Percentiles rank a stretch among this genome's conserved stretches.
These are phyloP conservation scores for Beauveria australis DNA, from an alignment of 2,329 filamentous ascomycete genomes.

Conservation along the genomic window DNA sequence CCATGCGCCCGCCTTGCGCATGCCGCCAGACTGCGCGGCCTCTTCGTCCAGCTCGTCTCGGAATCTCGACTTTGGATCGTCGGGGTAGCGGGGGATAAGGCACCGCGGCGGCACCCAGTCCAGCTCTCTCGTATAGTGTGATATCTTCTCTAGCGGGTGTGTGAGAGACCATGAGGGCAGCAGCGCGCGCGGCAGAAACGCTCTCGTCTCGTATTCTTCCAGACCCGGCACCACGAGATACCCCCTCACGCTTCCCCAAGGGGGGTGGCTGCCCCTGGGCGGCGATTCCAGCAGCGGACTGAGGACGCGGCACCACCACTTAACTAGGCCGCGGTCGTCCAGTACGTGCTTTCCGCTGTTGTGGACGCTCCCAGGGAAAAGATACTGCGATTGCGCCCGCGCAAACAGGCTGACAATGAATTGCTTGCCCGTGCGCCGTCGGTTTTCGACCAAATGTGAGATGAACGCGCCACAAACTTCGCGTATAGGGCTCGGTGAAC, in stretches of 20 bases:
- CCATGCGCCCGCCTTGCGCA: constrained; percentile 62
- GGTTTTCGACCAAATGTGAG: constrained; percentile 60
- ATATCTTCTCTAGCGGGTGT: constrained; percentile 59
- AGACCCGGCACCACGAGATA: constrained; percentile 85
- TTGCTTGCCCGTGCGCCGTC: constrained; percentile 55
- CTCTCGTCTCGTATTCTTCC: constrained; percentile 70
- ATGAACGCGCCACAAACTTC: constrained; percentile 69
- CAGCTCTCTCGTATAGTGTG: constrained; percentile 51
- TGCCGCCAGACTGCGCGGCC: constrained; percentile 47
- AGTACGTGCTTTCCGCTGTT: constrained; percentile 83
- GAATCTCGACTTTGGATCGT: constrained; percentile 90
- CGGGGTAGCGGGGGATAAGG: constrained; percentile 82
- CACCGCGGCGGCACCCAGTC: constrained; percentile 66
- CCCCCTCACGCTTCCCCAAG: constrained; percentile 51
- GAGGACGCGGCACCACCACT: constrained; percentile 90
- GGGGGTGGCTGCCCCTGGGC: constrained; percentile 21
- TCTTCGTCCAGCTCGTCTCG: constrained; percentile 84
- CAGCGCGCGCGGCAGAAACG: constrained; percentile 57
- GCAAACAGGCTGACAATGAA: constrained; percentile 86
- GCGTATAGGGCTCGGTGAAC: constrained; percentile 64
- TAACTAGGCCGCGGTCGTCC: constrained; percentile 81
- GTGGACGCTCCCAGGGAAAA: constrained; percentile 87
- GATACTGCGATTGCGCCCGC: constrained; percentile 82
- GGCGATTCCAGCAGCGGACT: constrained; percentile 60
- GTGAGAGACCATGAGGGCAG: constrained; percentile 61